phyloP scores from a whole-genome alignment of 1,284 basidiomycete genomes.

The Inonotus hispidus region DNA sequence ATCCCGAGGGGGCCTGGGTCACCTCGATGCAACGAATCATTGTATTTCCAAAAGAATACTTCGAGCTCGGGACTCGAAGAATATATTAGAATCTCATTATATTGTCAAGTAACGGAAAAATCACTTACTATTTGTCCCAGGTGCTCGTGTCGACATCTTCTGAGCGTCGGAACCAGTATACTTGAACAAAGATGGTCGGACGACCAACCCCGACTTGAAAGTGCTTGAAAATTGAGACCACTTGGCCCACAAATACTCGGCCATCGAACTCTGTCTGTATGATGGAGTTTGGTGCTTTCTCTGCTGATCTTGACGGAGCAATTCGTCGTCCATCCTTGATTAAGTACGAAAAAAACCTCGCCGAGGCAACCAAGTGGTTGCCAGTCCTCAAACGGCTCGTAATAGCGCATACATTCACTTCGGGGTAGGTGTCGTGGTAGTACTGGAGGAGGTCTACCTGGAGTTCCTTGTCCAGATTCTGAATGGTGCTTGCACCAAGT shows the following conservation, averaged over 20 bases:
- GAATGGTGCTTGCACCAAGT: not conserved
- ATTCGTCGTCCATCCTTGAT: constrained; percentile 4
- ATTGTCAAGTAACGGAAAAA: not conserved
- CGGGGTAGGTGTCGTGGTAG: constrained; percentile 2
- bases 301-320: not conserved
- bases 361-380: not conserved
- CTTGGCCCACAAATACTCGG: not conserved
- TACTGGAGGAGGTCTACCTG: not conserved
- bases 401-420: not conserved
- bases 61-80: constrained; percentile 11
- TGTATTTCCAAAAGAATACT: constrained; percentile 7
- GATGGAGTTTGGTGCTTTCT: constrained; percentile 7
- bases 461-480: not conserved
- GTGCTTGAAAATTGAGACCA: not conserved
- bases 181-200: not conserved
- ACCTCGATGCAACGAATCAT: not conserved
- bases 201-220: not conserved
- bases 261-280: constrained; percentile 8
- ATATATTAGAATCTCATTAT: not conserved
- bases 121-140: constrained; percentile 12
- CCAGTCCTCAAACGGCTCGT: not conserved
- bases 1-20: not conserved
- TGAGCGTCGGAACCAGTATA: constrained; percentile 4
- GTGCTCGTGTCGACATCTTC: not conserved
- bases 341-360: not conserved